Evolutionary conservation across 1,139 yeast genomes (phyloP), one percentile per base, ranked within the genome.

Genomic region (Hemisphaericaspora subhashii): DNA sequence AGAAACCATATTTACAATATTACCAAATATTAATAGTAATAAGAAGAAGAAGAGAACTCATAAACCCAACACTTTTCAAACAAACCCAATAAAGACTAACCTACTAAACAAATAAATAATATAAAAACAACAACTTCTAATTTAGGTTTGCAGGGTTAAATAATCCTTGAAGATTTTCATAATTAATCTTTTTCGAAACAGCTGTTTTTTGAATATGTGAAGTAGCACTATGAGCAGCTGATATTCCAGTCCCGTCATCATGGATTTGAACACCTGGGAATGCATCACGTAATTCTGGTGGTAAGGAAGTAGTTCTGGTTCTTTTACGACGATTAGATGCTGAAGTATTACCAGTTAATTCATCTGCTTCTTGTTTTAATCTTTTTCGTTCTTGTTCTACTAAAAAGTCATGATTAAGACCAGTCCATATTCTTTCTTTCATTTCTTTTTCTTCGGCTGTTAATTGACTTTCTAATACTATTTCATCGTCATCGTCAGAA

Each of bases 341-440:
- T 3, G 81, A 71, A 1, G 86, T 80, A 53, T 84, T 86, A 4
- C 94, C 94, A 0, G 89, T 81, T 31, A 83, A 69, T 43, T 79
- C 81, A 64, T 94, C 98, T 0, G 96, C 94, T 55, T 90, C 96
- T 38, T 77, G 76, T 55, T 90, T 87, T 47, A 90, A 72, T 46
- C 92, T 69, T 58, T 88, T 89, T 51, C 79, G 79, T 53, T 92
- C 98, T 61, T 88, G 96, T 37, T 84, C 94, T 18, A 88, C 62
- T 42, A 92, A 67, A 54, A 81, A 94, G 24, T 90, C 98, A 43
- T 86, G 86, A 60, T 92, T 88, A 39, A 87, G 71, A 1, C 94
- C 89, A 41, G 86, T 79, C 98, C 98, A 92, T 5, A 89, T 78
- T 44, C 83, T 72, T 48, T 86, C 89, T 60, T 87, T 90, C 53